Conservation (phyloP, 2,329 filamentous ascomycete species). For the Trichoderma sp. region DNA sequence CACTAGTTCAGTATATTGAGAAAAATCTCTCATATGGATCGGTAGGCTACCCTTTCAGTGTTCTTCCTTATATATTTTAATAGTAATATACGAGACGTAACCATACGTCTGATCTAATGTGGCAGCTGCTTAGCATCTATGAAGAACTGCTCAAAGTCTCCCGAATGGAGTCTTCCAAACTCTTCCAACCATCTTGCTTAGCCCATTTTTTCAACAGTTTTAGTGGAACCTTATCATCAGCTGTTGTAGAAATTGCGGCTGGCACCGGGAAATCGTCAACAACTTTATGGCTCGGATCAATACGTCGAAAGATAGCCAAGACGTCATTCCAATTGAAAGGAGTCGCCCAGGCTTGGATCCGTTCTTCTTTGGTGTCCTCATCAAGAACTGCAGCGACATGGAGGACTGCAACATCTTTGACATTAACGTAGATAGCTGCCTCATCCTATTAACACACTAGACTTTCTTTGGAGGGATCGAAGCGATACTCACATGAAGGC, state of each 20-base stretch:
- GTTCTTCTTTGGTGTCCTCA: neutral
- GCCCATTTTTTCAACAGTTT: neutral
- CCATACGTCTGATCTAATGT: neutral
- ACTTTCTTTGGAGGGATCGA: neutral
- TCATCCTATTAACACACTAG: neutral
- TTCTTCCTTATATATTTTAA: neutral
- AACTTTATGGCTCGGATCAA: neutral
- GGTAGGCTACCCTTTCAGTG: neutral
- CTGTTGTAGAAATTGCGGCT: neutral
- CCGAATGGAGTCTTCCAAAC: neutral
- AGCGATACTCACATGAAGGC: neutral
- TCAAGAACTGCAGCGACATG: neutral
- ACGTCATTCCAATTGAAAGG: neutral
- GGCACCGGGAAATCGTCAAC: neutral
- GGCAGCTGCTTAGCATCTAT: neutral
- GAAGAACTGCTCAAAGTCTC: neutral
- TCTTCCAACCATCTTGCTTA: neutral
- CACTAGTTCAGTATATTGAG: neutral
- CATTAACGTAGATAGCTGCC: neutral
- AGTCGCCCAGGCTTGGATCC: neutral
- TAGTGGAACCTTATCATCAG: neutral
- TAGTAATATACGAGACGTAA: neutral
- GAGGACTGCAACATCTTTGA: neutral
- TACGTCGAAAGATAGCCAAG: neutral
- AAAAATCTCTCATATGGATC: neutral